Evolutionary conservation across 2,329 filamentous ascomycete genomes (phyloP).

Genomic region (Teratosphaeria epicoccoides): DNA sequence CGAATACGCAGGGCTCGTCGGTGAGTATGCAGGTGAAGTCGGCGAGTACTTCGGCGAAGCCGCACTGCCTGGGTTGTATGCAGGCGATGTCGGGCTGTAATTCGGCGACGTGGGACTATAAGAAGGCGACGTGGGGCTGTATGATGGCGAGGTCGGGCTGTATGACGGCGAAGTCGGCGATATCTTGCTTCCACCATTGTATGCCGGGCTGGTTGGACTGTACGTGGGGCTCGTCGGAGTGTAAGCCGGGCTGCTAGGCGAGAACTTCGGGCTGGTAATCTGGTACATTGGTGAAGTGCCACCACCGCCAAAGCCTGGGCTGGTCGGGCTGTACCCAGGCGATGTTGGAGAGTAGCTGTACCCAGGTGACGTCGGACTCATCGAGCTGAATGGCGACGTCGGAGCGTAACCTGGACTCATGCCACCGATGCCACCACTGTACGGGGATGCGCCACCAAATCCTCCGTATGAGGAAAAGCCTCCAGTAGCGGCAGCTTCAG

Average conservation of each 20-base stretch:
- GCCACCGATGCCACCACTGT: constrained; percentile 41
- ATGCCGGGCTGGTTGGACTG: constrained; percentile 44
- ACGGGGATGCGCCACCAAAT: constrained; percentile 54
- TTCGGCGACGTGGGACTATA: constrained; percentile 52
- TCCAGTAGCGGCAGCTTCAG: constrained; percentile 46
- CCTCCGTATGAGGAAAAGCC: constrained; percentile 53
- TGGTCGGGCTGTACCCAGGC: constrained; percentile 24
- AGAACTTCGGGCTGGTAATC: constrained; percentile 41
- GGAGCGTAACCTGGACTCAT: constrained; percentile 31
- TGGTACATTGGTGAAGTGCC: constrained; percentile 46
- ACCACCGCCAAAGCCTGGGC: constrained; percentile 37
- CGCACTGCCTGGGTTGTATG: constrained; percentile 26
- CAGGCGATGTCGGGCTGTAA: constrained; percentile 55
- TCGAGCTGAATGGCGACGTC: constrained; percentile 35
- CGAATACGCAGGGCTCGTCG: constrained; percentile 48
- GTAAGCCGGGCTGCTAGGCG: constrained; percentile 45
- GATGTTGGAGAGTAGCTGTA: constrained; percentile 25
- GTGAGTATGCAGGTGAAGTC: constrained; percentile 39
- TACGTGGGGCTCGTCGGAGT: constrained; percentile 28
- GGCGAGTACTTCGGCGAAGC: constrained; percentile 43
- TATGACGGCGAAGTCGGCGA: constrained; percentile 28
- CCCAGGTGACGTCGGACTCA: constrained; percentile 64
- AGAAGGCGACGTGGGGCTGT: constrained; percentile 67
- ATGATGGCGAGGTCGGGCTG: constrained; percentile 48
- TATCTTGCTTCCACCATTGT: constrained; percentile 23